Evolutionary conservation across 1,284 basidiomycete genomes (phyloP), one percentile per base, ranked within the genome.

Genomic region (Puccinia hordei): DNA sequence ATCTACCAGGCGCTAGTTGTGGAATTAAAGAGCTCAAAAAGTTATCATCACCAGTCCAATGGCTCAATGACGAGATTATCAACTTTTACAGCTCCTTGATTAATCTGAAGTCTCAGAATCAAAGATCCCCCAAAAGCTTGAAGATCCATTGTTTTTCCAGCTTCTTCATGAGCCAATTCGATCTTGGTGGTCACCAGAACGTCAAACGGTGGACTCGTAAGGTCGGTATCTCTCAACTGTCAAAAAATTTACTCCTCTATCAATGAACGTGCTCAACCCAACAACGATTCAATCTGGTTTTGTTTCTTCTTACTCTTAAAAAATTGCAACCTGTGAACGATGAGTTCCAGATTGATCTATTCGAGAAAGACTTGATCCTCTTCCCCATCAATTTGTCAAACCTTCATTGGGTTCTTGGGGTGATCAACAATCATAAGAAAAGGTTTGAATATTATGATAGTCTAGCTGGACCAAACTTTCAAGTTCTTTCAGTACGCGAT

Each of bases 391-490:
- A 86, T 69, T 74, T 85, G 12, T 83, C 83, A 38, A 84, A 86
- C 68, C 46, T 81, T 24, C 85, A 86, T 75, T 86, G 85, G 85
- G 83, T 84, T 17, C 84, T 84, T 63, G 85, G 83, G 1, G 84
- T 83, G 3, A 85, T 86, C 81, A 85, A 85, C 71, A 73, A 85
- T 78, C 83, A 84, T 6, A 73, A 82, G 63, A 83, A 82, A 12
- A 82, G 85, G n/a, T 84, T 86, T 78, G 85, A 85, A 80, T 85
- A 85, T 82, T 85, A 85, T 81, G 85, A 86, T 82, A 84, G 83
- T 80, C 82, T 86, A 76, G 84, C 82, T 27, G 72, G 78, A 0
- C 55, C 63, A 12, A 82, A 83, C 61, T 35, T 61, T 1, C 22
- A 15, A 22, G 83, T 83, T 17, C 83, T 84, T 63, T 33, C 69